These are phyloP conservation scores for Phaseolus lunatus DNA, from an alignment of 306 rosid genomes.

Conservation along the genomic window DNA sequence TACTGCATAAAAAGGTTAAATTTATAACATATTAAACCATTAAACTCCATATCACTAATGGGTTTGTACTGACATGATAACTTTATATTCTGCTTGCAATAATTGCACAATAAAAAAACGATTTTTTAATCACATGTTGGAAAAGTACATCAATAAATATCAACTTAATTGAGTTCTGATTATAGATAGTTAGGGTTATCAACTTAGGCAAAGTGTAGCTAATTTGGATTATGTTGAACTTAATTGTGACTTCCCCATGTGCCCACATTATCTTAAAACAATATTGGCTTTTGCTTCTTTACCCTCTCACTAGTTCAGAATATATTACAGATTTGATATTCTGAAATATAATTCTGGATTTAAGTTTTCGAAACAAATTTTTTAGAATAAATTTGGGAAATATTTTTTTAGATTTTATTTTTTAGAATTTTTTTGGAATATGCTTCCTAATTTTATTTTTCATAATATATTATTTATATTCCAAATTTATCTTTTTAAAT, in stretches of 20 bases:
- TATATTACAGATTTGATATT: too few relatives aligned
- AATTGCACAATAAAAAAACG: not conserved
- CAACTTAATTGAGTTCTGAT: not conserved
- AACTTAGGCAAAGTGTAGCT: not conserved
- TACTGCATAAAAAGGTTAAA: constrained; percentile 21
- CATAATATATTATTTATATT: too few relatives aligned
- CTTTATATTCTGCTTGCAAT: not conserved
- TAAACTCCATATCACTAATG: not conserved
- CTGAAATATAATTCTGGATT: too few relatives aligned
- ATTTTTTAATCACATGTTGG: not conserved
- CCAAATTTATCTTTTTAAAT: too few relatives aligned
- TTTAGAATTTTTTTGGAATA: too few relatives aligned
- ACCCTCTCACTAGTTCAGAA: too few relatives aligned
- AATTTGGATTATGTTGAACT: not conserved
- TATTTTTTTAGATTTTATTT: too few relatives aligned
- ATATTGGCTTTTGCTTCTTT: too few relatives aligned
- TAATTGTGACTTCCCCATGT: not conserved
- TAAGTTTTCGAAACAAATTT: too few relatives aligned
- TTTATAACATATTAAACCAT: not conserved
- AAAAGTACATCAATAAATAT: not conserved
- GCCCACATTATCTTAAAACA: not conserved
- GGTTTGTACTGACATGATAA: not conserved
- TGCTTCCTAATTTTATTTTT: too few relatives aligned
- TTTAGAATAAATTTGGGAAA: too few relatives aligned
- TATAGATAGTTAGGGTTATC: not conserved